phyloP scores from a whole-genome alignment of 2,329 filamentous ascomycete species.

The Ilyonectria sp. region DNA sequence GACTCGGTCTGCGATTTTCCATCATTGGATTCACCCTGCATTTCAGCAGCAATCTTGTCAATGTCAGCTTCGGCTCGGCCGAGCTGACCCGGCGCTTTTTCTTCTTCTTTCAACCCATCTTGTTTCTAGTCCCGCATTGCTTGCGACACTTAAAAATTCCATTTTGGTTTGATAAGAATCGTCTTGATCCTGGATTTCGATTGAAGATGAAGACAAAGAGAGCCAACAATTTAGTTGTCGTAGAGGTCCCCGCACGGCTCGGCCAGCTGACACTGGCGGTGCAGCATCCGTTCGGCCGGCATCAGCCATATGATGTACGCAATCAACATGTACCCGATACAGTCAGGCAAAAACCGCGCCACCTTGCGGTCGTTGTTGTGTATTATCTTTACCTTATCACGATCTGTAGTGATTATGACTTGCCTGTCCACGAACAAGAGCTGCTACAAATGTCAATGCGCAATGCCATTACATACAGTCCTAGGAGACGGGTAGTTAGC shows the following conservation, averaged over 20 bases:
- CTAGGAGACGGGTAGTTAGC: no score
- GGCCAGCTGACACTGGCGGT: neutral
- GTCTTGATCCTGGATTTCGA: neutral
- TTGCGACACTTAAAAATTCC: neutral
- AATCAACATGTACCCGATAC: conserved; percentile 21
- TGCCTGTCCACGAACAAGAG: no score
- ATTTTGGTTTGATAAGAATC: neutral
- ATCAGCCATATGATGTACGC: conserved; percentile 24
- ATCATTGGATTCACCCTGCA: neutral
- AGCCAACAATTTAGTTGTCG: no score
- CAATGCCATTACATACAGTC: no score
- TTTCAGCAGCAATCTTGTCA: neutral
- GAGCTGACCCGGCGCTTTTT: neutral
- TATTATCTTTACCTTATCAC: neutral
- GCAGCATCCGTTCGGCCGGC: conserved; percentile 1
- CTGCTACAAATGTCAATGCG: no score
- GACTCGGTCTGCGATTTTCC: neutral
- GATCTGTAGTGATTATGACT: no score
- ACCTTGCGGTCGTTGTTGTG: conserved; percentile 21
- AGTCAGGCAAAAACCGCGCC: conserved; percentile 26
- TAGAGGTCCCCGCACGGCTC: neutral
- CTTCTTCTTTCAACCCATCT: neutral
- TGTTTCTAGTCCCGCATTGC: neutral
- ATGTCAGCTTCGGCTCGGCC: neutral
- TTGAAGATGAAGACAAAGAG: no score